These are phyloP conservation scores for Entamoeba histolytica DNA, from an alignment of 208 protist species.

Conservation along the genomic window DNA sequence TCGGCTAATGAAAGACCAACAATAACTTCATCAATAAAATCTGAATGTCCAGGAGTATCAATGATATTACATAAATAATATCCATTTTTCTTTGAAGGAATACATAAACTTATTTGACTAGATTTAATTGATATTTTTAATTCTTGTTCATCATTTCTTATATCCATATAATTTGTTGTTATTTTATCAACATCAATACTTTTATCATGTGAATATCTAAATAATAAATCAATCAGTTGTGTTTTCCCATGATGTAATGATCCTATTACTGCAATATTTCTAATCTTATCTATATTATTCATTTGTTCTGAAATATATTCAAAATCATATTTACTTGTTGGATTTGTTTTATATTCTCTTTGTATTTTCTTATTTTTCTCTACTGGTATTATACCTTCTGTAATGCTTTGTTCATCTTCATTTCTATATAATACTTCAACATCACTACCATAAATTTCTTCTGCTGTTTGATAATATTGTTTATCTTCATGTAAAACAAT, in stretches of 20 bases:
- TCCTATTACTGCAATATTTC: neutral
- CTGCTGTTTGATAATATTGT: neutral
- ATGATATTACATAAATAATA: neutral
- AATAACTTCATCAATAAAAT: neutral
- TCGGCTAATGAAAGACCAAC: neutral
- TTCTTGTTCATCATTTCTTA: constrained; percentile 4
- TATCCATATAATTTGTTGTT: neutral
- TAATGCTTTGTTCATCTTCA: neutral
- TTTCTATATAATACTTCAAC: neutral
- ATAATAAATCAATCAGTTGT: neutral
- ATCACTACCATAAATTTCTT: neutral
- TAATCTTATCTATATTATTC: neutral
- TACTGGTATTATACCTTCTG: neutral
- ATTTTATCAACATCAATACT: neutral
- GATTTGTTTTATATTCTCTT: neutral
- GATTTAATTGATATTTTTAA: neutral
- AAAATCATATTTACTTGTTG: neutral
- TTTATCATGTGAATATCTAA: neutral
- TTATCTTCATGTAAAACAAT: neutral
- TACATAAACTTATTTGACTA: neutral
- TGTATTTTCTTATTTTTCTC: neutral
- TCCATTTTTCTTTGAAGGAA: neutral
- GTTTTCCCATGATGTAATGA: constrained; percentile 3
- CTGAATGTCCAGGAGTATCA: constrained; percentile 5
- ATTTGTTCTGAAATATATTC: neutral